A percentile compares a stretch with the other conserved stretches of the same genome.
Evolutionary conservation across 257 asterid genomes (phyloP).

Genomic region (Leonotis leonurus): DNA sequence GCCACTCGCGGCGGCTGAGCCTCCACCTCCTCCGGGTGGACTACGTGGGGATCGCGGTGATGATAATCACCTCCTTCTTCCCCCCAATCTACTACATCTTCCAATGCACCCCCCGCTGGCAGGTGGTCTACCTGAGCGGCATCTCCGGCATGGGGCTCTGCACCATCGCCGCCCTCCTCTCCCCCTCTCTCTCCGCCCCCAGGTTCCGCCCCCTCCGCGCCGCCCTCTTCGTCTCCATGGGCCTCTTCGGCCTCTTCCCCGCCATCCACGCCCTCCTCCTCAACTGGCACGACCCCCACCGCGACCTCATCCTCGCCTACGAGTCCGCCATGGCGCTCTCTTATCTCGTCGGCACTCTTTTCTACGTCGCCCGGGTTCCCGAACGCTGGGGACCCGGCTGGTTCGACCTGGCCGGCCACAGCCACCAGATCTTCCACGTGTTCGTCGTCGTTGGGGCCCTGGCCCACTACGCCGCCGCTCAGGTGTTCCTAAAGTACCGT

Average conservation of each 20-base stretch:
- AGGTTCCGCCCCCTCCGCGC: conserved; percentile 68
- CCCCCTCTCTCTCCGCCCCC: conserved; percentile 56
- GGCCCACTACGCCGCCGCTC: conserved; percentile 95
- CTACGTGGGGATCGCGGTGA: conserved; percentile 79
- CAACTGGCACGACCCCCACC: conserved; percentile 74
- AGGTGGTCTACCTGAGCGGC: conserved; percentile 54
- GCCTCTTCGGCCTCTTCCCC: conserved; percentile 74
- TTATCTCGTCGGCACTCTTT: conserved; percentile 58
- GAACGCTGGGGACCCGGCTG: conserved; percentile 93
- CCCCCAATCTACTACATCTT: conserved; percentile 95
- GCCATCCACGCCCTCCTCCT: conserved; percentile 52
- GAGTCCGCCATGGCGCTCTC: conserved; percentile 74
- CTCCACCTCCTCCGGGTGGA: conserved; percentile 60
- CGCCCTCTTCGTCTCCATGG: conserved; percentile 70
- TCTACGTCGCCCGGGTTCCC: conserved; percentile 59
- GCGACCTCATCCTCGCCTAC: conserved; percentile 45
- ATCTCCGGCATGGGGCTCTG: conserved; percentile 66
- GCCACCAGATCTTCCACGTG: conserved; percentile 90
- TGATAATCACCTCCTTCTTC: conserved; percentile 95
- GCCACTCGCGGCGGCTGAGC: conserved; percentile 66
- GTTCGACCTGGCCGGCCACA: conserved; percentile 89
- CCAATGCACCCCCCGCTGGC: conserved; percentile 81
- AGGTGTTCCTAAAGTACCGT: conserved; percentile 48
- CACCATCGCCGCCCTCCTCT: conserved; percentile 56
- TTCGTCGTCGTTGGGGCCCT: conserved; percentile 86